phyloP scores from a whole-genome alignment of 1,139 yeast genomes.

The Pichia sp. region DNA sequence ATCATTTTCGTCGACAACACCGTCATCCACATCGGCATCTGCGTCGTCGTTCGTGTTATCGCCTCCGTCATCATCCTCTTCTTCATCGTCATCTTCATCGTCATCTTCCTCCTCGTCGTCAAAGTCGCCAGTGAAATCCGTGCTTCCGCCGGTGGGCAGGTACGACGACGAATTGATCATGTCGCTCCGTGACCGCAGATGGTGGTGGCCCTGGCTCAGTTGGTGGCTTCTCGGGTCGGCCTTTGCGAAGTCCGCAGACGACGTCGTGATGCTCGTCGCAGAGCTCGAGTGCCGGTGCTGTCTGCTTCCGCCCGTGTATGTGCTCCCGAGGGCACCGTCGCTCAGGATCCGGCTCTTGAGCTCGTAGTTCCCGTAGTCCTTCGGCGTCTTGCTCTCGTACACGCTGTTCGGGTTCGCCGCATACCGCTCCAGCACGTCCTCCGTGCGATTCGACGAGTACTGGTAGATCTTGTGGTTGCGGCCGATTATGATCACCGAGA shows the following conservation, averaged over 20 bases:
- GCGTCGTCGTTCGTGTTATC: neutral
- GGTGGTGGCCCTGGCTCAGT: neutral
- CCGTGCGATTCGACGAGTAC: slow-evolving; percentile 64
- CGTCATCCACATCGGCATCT: too few species aligned
- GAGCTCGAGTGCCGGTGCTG: slow-evolving; percentile 10
- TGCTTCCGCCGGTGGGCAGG: neutral
- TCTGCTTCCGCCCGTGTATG: neutral
- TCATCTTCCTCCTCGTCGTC: slow-evolving; percentile 1
- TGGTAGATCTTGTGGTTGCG: slow-evolving; percentile 61
- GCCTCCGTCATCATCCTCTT: slow-evolving; percentile 14
- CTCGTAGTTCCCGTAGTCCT: slow-evolving; percentile 38
- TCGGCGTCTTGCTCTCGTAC: slow-evolving; percentile 60
- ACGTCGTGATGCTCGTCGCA: neutral
- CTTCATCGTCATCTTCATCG: slow-evolving; percentile 25
- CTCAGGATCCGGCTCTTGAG: slow-evolving; percentile 24
- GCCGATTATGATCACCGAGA: slow-evolving; percentile 88
- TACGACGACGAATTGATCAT: neutral
- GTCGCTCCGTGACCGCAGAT: slow-evolving; percentile 10
- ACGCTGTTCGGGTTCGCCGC: slow-evolving; percentile 33
- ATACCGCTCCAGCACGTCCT: slow-evolving; percentile 56
- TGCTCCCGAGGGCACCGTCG: neutral
- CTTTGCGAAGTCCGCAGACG: neutral
- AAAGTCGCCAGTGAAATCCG: slow-evolving; percentile 1
- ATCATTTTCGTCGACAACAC: too few species aligned
- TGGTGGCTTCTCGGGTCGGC: neutral